Conservation (phyloP, 768 basidiomycete genomes). For the Cystobasidium ongulense region DNA sequence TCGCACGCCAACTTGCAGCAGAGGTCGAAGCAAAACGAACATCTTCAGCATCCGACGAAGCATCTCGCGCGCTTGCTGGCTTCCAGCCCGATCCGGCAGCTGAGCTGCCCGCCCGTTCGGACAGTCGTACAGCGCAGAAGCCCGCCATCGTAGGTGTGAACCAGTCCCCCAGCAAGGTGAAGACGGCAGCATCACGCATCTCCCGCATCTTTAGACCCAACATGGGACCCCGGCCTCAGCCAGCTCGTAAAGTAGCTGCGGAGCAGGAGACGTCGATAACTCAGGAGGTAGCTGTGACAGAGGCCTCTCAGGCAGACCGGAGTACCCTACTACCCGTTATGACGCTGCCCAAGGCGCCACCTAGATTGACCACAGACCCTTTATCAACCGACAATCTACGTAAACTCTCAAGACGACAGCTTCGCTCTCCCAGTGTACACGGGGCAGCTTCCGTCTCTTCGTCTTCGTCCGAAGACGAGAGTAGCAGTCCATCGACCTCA, state of each 20-base stretch:
- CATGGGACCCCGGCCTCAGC: background rate
- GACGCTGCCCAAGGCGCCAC: slow-evolving; percentile 13
- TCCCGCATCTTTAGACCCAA: background rate
- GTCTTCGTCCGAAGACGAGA: slow-evolving; percentile 1
- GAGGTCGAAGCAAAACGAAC: background rate
- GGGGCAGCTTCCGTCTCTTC: background rate
- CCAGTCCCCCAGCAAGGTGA: background rate
- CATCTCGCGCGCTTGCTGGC: no score
- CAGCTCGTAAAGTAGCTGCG: background rate
- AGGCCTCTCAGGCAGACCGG: background rate
- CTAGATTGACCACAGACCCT: slow-evolving; percentile 13
- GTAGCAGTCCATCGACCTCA: background rate
- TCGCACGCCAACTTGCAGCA: background rate
- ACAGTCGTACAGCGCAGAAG: no score
- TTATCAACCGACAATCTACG: slow-evolving; percentile 28
- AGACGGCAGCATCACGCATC: background rate
- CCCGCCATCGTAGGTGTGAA: no score
- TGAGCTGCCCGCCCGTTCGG: no score
- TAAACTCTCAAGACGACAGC: background rate
- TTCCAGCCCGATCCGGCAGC: no score
- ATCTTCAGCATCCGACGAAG: background rate
- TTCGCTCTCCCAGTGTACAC: background rate
- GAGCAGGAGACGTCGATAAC: background rate
- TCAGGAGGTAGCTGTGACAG: background rate
- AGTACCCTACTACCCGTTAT: background rate